phyloP scores from a whole-genome alignment of 2,329 filamentous ascomycete species.

The Phaeophleospora eucalypticola region DNA sequence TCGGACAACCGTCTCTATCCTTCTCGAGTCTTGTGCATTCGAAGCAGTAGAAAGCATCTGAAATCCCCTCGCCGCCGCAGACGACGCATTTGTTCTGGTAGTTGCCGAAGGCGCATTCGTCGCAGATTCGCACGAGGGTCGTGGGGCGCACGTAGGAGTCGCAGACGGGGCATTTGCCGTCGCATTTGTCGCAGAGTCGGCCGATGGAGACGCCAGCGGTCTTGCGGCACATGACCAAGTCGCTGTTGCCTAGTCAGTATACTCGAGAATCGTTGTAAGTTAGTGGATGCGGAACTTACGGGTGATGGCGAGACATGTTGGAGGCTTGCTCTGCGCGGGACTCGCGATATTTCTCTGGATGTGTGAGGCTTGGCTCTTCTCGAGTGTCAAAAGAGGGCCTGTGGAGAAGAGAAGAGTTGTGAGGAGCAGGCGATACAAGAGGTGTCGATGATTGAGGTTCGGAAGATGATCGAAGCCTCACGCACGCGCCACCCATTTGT shows the following conservation, averaged over 20 bases:
- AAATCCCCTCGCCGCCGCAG: slow-evolving; percentile 96
- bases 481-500: too few species aligned
- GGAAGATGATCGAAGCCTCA: too few species aligned
- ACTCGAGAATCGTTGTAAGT: too few species aligned
- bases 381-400: too few species aligned
- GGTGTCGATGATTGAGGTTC: too few species aligned
- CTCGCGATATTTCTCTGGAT: too few species aligned
- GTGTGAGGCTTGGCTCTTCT: too few species aligned
- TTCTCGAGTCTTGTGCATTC: slow-evolving; percentile 97
- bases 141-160: slow-evolving; percentile 98
- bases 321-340: slow-evolving; percentile 6
- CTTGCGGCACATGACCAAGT: slow-evolving; percentile 99
- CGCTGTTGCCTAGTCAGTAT: too few species aligned
- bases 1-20: slow-evolving; percentile 94
- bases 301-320: slow-evolving; percentile 88
- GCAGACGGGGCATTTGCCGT: slow-evolving; percentile 98
- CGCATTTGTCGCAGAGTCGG: slow-evolving; percentile 98
- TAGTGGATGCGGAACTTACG: slow-evolving; percentile 53
- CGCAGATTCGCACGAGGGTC: slow-evolving; percentile 95
- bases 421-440: too few species aligned
- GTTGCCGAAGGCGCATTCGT: slow-evolving; percentile 99
- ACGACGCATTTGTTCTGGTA: slow-evolving; percentile 99
- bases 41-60: slow-evolving; percentile 98
- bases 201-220: slow-evolving; percentile 96
- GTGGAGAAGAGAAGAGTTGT: too few species aligned